Conservation (phyloP, 2,329 filamentous ascomycete genomes). For the Fusarium verrucosum region DNA sequence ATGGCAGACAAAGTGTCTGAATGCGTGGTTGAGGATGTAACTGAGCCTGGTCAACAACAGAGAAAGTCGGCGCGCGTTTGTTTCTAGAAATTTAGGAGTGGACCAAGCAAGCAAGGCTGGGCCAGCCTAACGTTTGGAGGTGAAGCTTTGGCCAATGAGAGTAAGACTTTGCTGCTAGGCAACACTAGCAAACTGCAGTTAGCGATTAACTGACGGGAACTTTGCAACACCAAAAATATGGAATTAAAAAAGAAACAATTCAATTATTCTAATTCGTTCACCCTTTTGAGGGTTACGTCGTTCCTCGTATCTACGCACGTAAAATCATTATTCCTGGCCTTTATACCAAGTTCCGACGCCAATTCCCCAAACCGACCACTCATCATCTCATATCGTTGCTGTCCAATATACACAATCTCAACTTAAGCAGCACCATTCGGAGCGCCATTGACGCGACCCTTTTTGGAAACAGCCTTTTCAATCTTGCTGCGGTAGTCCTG, state of each 20-base stretch:
- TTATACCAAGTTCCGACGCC: constrained; percentile 16
- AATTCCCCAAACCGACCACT: constrained; percentile 17
- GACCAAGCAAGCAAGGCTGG: constrained; percentile 46
- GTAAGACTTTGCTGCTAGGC: constrained; percentile 18
- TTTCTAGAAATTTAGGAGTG: constrained; percentile 47
- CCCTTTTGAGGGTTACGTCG: constrained; percentile 1
- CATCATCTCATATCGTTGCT: constrained; percentile 13
- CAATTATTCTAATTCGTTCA: constrained; percentile 26
- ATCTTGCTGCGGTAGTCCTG: constrained; percentile 82
- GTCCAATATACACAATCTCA: background rate
- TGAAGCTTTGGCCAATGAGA: constrained; percentile 50
- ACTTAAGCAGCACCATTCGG: constrained; percentile 44
- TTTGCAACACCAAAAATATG: background rate
- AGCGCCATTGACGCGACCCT: constrained; percentile 45
- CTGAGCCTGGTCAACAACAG: constrained; percentile 34
- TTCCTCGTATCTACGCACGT: constrained; percentile 10
- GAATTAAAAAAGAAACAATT: background rate
- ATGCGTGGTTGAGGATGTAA: constrained; percentile 24
- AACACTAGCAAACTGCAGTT: constrained; percentile 24
- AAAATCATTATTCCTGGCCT: constrained; percentile 27
- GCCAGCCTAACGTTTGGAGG: constrained; percentile 32
- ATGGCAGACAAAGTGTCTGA: constrained; percentile 25
- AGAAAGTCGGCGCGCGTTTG: constrained; percentile 41
- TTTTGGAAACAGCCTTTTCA: constrained; percentile 66
- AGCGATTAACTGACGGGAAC: too few relatives aligned